Base-by-base conservation (phyloP, 2,329 filamentous ascomycete species). In the Aspergillus sp. region DNA sequence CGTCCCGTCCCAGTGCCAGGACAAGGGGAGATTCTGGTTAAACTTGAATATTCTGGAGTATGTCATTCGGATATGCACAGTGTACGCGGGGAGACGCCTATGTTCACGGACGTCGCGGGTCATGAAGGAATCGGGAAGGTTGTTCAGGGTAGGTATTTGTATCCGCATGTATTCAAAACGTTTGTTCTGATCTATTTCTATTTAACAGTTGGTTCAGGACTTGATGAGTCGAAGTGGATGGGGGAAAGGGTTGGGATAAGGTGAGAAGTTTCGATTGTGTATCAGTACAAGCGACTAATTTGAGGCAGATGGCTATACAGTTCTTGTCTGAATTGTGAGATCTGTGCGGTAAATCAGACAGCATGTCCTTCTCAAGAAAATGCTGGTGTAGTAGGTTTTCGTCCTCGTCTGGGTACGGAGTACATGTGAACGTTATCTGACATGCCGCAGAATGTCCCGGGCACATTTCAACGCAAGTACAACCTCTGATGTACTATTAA, bases 21-120 rank as follows among this genome's bases (percentile, higher is more conserved):
- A 4, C 51, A 65, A 1, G 65, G 69, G 3, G 70, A 75, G 47
- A 49, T 75, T n/a, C 64, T 75, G 12, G 63, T 75, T 35, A 74
- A 75, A 49, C 60, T 75, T 7, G 72, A 75, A 51, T 74, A 61
- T 54, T 74, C 70, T 0, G 73, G 73, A 0, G 69, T 75, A 20
- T 75, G 73, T 45, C 72, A 75, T 58, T 74, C 72, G 1, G 73
- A 75, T 57, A 68, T 73, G 47, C 69, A 69, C 49, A 74, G 72
- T 50, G 67, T 75, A 5, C 64, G 65, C 9, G 69, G 68, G 6
- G 65, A 71, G 55, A 62, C 71, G 51, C 55, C 66, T 42, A 60
- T 75, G 72, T 55, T 60, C 57, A 74, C 71, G 5, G 63, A 73
- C 49, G 68, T 75, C 3, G 72, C 73, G 3, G 73, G 73, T 2